Percentiles rank a stretch among this genome's conserved stretches.
These are phyloP conservation scores for Phytophthora cactorum DNA, from an alignment of 352 stramenopile genomes.

Conservation along the genomic window DNA sequence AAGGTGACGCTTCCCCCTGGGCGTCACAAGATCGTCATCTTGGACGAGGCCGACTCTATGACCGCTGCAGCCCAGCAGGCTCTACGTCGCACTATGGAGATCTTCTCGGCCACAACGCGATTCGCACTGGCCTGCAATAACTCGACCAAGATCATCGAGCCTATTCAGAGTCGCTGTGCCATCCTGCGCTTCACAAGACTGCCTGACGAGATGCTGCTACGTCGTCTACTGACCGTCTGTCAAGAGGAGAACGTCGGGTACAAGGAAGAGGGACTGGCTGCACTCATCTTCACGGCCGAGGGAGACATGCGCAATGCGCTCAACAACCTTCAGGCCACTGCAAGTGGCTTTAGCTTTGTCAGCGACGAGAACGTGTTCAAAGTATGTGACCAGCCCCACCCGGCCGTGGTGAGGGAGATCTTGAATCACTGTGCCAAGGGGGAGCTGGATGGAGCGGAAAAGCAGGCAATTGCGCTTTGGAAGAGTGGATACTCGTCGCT, in stretches of 20 bases:
- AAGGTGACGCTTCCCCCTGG: conserved; percentile 94
- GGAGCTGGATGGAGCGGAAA: conserved; percentile 87
- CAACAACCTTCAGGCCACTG: conserved; percentile 99
- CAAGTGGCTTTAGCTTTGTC: conserved; percentile 95
- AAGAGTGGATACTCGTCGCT: conserved; percentile 94
- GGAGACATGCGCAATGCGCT: conserved; percentile 99
- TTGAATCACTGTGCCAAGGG: conserved; percentile 72
- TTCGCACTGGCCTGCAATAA: conserved; percentile 99
- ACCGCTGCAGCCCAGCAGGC: conserved; percentile 97
- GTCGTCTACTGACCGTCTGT: conserved; percentile 94
- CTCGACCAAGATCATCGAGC: conserved; percentile 99
- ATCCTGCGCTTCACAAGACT: conserved; percentile 98
- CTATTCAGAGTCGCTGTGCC: conserved; percentile 98
- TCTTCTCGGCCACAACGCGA: conserved; percentile 97
- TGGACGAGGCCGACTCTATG: conserved; percentile 99
- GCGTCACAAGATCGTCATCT: conserved; percentile 98
- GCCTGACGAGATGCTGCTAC: conserved; percentile 96
- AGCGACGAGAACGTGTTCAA: conserved; percentile 97
- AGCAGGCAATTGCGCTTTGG: conserved; percentile 75
- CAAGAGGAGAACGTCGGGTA: conserved; percentile 90
- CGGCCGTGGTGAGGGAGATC: conserved; percentile 78
- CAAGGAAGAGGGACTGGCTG: conserved; percentile 94
- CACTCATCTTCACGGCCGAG: conserved; percentile 99
- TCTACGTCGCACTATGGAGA: conserved; percentile 98
- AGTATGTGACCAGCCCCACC: conserved; percentile 97